These are phyloP conservation scores for Schwanniomyces etchellsii DNA, from an alignment of 1,139 yeast species.

Conservation along the genomic window DNA sequence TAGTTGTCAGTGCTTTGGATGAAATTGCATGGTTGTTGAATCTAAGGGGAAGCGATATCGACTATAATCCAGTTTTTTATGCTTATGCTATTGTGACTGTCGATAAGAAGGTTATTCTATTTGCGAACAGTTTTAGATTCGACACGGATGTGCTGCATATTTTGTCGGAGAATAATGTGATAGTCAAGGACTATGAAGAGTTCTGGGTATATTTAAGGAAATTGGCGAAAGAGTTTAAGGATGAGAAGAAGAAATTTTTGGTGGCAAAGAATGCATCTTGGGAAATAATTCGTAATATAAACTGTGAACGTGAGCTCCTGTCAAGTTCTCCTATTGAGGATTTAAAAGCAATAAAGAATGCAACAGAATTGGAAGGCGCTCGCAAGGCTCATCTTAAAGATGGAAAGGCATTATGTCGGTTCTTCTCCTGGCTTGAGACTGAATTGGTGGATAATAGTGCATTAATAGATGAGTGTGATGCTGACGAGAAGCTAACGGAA, in stretches of 20 bases:
- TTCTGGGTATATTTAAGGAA: conserved; percentile 50
- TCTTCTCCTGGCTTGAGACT: conserved; percentile 83
- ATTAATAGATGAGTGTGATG: conserved; percentile 71
- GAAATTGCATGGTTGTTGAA: conserved; percentile 7
- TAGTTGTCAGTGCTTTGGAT: conserved; percentile 60
- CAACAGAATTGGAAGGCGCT: conserved; percentile 70
- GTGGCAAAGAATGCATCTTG: conserved; percentile 71
- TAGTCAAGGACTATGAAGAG: conserved; percentile 46
- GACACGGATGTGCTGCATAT: conserved; percentile 25
- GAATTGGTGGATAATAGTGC: conserved; percentile 49
- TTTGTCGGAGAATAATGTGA: conserved; percentile 35
- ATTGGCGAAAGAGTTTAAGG: conserved; percentile 37
- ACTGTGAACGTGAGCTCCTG: conserved; percentile 37
- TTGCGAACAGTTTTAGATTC: conserved; percentile 29
- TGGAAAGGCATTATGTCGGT: conserved; percentile 74
- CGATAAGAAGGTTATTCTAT: conserved; percentile 47
- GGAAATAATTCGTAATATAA: conserved; percentile 63
- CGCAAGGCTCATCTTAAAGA: conserved; percentile 77
- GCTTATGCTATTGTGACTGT: conserved; percentile 61
- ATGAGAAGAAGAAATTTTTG: conserved; percentile 40
- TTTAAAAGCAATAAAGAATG: conserved; percentile 75
- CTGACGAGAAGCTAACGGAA: conserved; percentile 62
- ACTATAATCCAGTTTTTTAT: conserved; percentile 87
- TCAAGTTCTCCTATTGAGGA: conserved; percentile 59
- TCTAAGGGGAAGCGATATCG: conserved; percentile 67